phyloP scores from a whole-genome alignment of 2,329 filamentous ascomycete species.

The Pseudocercospora vitis region DNA sequence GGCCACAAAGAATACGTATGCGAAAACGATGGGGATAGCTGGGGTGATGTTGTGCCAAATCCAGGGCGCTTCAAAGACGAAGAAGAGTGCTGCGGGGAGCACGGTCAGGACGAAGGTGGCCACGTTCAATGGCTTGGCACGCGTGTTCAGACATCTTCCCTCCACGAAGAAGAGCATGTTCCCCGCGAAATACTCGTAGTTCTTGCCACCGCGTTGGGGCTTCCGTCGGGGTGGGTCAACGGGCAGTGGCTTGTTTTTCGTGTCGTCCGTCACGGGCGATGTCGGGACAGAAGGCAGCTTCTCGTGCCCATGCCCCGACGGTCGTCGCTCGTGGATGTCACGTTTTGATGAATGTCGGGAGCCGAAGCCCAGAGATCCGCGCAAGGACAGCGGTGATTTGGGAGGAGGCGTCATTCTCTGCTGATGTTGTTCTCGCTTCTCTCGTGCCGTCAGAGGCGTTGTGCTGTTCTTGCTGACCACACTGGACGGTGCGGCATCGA shows the following conservation, averaged over 20 bases:
- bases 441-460: conserved; percentile 62
- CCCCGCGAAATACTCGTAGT: conserved; percentile 90
- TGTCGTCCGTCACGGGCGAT: conserved; percentile 53
- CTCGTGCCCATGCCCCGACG: conserved; percentile 40
- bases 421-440: conserved; percentile 12
- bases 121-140: conserved; percentile 83
- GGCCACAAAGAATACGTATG: conserved; percentile 86
- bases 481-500: conserved; percentile 39
- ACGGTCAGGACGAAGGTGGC: conserved; percentile 79
- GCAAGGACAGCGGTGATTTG: conserved; percentile 30
- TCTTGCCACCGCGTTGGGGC: conserved; percentile 52
- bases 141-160: conserved; percentile 79
- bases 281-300: conserved; percentile 80
- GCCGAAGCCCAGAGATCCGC: conserved; percentile 32
- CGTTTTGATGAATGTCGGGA: conserved; percentile 25
- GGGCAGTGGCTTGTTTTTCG: conserved; percentile 21
- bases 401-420: conserved; percentile 28
- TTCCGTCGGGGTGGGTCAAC: not conserved
- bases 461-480: conserved; percentile 74
- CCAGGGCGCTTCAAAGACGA: conserved; percentile 79
- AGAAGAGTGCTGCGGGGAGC: conserved; percentile 78
- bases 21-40: conserved; percentile 84
- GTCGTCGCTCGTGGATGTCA: conserved; percentile 20
- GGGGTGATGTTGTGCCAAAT: conserved; percentile 84
- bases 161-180: conserved; percentile 89